Evolutionary conservation across 106 monocot species (phyloP).

Genomic region (Posidonia australis): DNA sequence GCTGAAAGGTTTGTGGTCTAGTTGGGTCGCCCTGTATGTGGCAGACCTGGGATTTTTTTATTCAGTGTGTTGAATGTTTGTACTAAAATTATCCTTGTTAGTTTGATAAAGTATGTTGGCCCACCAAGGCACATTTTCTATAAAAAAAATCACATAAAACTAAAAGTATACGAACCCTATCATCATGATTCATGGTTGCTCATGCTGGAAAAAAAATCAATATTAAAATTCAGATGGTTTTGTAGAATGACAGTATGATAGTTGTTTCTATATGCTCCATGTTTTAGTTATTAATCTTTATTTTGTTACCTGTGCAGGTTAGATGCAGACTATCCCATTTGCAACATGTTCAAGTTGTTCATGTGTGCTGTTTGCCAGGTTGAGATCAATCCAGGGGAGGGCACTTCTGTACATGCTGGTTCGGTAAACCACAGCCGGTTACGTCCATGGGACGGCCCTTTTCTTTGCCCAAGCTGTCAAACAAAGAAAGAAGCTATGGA

Average conservation of each 20-base stretch:
- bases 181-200: too few relatives aligned
- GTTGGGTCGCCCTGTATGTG: background rate
- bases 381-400: slow-evolving; percentile 24
- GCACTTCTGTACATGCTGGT: slow-evolving; percentile 20
- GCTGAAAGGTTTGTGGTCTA: slow-evolving; percentile 13
- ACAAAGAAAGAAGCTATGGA: slow-evolving; percentile 31
- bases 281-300: background rate
- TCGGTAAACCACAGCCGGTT: slow-evolving; percentile 2
- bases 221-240: too few relatives aligned
- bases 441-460: slow-evolving; percentile 28
- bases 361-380: slow-evolving; percentile 31
- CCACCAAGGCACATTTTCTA: too few relatives aligned
- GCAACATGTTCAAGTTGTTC: slow-evolving; percentile 39
- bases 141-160: too few relatives aligned
- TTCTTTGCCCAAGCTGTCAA: slow-evolving; percentile 25
- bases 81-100: too few relatives aligned
- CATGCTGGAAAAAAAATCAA: too few relatives aligned
- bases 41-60: too few relatives aligned
- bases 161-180: too few relatives aligned
- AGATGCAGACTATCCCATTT: slow-evolving; percentile 24
- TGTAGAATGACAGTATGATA: background rate
- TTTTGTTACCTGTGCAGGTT: slow-evolving; percentile 15
- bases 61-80: too few relatives aligned
- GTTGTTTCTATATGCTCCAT: background rate
- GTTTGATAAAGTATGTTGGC: too few relatives aligned